Conservation (phyloP, 2,329 filamentous ascomycete species). For the Talaromyces amestolkiae region DNA sequence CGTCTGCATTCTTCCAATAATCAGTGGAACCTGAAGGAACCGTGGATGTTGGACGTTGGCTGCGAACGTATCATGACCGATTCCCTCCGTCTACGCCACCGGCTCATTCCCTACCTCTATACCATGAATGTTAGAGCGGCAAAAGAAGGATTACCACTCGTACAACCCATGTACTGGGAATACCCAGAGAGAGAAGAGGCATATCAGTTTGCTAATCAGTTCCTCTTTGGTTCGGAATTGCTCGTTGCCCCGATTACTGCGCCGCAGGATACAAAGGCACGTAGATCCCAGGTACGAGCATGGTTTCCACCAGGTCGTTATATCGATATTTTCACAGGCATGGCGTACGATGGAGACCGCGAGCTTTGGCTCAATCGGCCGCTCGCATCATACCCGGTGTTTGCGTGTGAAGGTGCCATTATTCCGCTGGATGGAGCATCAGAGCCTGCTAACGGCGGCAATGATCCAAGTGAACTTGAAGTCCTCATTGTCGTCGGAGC, state of each 20-base stretch:
- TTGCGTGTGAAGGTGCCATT: constrained; percentile 58
- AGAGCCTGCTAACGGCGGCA: constrained; percentile 22
- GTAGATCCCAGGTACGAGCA: constrained; percentile 49
- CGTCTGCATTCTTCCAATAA: constrained; percentile 60
- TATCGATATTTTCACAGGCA: constrained; percentile 59
- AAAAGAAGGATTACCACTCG: constrained; percentile 49
- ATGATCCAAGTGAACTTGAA: constrained; percentile 22
- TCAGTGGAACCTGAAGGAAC: constrained; percentile 60
- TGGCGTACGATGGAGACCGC: constrained; percentile 58
- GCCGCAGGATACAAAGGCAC: constrained; percentile 49
- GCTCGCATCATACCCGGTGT: constrained; percentile 52
- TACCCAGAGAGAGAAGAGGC: constrained; percentile 54
- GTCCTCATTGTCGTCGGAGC: constrained; percentile 39
- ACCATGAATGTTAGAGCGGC: constrained; percentile 54
- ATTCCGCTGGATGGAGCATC: constrained; percentile 54
- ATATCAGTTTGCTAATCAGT: constrained; percentile 58
- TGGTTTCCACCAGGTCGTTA: constrained; percentile 57
- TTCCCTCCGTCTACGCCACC: constrained; percentile 56
- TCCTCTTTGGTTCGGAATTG: constrained; percentile 57
- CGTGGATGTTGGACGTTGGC: constrained; percentile 56
- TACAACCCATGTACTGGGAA: constrained; percentile 64
- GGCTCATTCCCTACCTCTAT: constrained; percentile 60
- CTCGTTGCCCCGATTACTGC: constrained; percentile 58
- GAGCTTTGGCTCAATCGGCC: constrained; percentile 52
- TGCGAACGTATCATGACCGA: constrained; percentile 48